These are phyloP conservation scores for Lycium ferocissimum DNA, from an alignment of 257 asterid species.

Conservation along the genomic window DNA sequence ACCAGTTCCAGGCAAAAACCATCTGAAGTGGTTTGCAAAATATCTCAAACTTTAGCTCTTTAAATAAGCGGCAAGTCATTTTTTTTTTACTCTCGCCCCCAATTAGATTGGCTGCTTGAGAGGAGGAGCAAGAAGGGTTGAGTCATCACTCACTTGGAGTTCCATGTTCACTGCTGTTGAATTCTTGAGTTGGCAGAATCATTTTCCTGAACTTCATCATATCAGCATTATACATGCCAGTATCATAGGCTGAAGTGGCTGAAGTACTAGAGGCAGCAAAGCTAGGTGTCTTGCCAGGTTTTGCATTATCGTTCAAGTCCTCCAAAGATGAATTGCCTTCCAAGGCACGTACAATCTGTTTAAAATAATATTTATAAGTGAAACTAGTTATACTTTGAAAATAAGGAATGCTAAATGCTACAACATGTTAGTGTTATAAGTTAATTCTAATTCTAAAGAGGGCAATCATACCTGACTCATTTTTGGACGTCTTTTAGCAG, in stretches of 20 bases:
- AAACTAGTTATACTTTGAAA: neutral
- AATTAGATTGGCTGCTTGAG: neutral
- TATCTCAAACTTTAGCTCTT: neutral
- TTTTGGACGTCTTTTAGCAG: slow-evolving; percentile 89
- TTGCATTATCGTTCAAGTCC: slow-evolving; percentile 68
- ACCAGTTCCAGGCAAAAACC: neutral
- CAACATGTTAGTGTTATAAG: neutral
- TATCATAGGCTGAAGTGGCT: slow-evolving; percentile 57
- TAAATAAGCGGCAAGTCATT: neutral
- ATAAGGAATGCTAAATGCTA: neutral
- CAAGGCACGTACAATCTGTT: slow-evolving; percentile 72
- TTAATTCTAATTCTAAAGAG: neutral
- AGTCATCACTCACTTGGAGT: slow-evolving; percentile 17
- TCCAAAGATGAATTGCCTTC: slow-evolving; percentile 84
- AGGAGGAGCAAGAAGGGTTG: neutral
- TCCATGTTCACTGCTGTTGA: slow-evolving; percentile 61
- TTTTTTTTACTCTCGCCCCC: neutral
- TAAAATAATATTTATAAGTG: neutral
- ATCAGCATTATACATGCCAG: slow-evolving; percentile 83
- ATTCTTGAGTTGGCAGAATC: slow-evolving; percentile 68
- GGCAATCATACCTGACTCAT: slow-evolving; percentile 77
- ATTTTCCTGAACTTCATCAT: slow-evolving; percentile 86
- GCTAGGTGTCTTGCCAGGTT: slow-evolving; percentile 42
- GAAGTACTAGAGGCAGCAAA: slow-evolving; percentile 28
- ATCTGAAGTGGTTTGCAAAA: neutral